Evolutionary conservation across 2,329 filamentous ascomycete genomes (phyloP).

Genomic region (Orbilia quercus): DNA sequence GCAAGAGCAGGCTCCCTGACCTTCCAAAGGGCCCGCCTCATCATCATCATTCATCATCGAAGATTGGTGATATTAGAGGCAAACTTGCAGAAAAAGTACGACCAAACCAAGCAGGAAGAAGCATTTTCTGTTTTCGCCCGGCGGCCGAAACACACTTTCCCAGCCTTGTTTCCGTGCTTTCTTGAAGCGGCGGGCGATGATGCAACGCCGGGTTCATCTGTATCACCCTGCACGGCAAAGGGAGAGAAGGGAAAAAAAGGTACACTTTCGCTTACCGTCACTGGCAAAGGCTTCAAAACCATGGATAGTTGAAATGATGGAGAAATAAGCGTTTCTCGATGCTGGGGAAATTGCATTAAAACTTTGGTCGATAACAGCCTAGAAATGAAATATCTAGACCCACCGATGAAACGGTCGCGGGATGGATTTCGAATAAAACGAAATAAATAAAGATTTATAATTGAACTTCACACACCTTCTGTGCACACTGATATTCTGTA

Average conservation of each 20-base stretch:
- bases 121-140: conserved; percentile 1
- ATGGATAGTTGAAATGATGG: background rate
- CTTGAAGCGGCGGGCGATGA: conserved; percentile 29
- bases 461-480: conserved; percentile 26
- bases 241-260: no score
- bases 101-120: conserved; percentile 5
- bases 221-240: conserved; percentile 37
- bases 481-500: conserved; percentile 2
- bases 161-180: background rate
- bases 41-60: conserved; percentile 26
- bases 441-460: background rate
- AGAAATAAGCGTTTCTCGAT: conserved; percentile 22
- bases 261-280: conserved; percentile 5
- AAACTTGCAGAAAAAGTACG: background rate
- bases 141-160: conserved; percentile 10
- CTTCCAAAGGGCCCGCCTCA: conserved; percentile 20
- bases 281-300: conserved; percentile 19
- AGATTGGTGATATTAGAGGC: background rate
- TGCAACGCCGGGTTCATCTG: conserved; percentile 41
- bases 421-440: background rate
- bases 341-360: conserved; percentile 20
- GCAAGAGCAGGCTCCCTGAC: background rate
- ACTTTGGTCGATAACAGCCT: conserved; percentile 53
- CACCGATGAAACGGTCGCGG: conserved; percentile 32
- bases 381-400: conserved; percentile 28